These are phyloP conservation scores for Taxillus chinensis DNA, from an alignment of 164 flowering plant genomes.

Conservation along the genomic window DNA sequence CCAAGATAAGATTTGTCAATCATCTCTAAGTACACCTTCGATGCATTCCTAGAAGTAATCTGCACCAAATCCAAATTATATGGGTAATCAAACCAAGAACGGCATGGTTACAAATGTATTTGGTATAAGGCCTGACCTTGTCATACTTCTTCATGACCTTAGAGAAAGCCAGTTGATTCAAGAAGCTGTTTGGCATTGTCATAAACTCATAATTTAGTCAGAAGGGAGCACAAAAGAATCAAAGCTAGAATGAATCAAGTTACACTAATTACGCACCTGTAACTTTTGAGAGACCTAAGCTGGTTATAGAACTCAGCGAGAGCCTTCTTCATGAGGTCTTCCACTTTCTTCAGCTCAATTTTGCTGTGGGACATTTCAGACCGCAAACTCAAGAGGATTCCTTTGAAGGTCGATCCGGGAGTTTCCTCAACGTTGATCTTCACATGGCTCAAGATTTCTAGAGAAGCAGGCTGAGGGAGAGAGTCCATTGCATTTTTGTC, in stretches of 20 bases:
- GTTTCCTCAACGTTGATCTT: conserved; percentile 51
- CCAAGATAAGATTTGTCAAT: conserved; percentile 55
- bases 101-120: too few relatives aligned
- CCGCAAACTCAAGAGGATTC: conserved; percentile 23
- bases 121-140: conserved; percentile 33
- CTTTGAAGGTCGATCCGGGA: conserved; percentile 44
- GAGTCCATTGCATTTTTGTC: neutral
- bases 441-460: conserved; percentile 43
- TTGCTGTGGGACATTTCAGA: conserved; percentile 30
- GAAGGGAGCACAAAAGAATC: too few relatives aligned
- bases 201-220: too few relatives aligned
- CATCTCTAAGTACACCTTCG: conserved; percentile 44
- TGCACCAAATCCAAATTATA: conserved; percentile 13
- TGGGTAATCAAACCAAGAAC: too few relatives aligned
- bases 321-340: conserved; percentile 37
- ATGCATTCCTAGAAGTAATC: conserved; percentile 48
- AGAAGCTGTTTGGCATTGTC: conserved; percentile 34
- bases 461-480: conserved; percentile 29
- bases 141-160: conserved; percentile 89
- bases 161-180: conserved; percentile 64
- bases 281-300: conserved; percentile 59
- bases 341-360: conserved; percentile 44
- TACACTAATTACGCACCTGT: conserved; percentile 26
- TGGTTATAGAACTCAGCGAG: conserved; percentile 50
- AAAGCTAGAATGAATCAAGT: too few relatives aligned